A percentile compares a stretch with the other conserved stretches of the same genome.
Evolutionary conservation across 805 yeast species (phyloP).

Genomic region (Sugiyamaella americana): DNA sequence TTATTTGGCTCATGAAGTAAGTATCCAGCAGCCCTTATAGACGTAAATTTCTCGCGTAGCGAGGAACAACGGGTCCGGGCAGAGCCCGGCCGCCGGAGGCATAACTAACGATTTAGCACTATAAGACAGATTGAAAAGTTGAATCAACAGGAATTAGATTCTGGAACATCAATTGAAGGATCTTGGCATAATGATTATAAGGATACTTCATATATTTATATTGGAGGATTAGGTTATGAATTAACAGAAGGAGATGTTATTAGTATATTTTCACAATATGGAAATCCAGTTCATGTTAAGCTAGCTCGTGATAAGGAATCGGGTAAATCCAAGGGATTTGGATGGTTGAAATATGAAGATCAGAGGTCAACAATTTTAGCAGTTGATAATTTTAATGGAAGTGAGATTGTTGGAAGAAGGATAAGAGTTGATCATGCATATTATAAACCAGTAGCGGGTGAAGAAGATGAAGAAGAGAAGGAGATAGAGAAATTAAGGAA

Average conservation of each 20-base stretch:
- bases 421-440: slow-evolving; percentile 68
- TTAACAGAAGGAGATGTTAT: slow-evolving; percentile 71
- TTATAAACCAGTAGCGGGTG: slow-evolving; percentile 46
- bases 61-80: too few species aligned
- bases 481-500: slow-evolving; percentile 4
- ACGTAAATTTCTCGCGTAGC: too few species aligned
- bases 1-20: too few species aligned
- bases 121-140: slow-evolving; percentile 45
- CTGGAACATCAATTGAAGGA: slow-evolving; percentile 49
- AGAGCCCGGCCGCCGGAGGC: too few species aligned
- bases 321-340: slow-evolving; percentile 69
- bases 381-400: slow-evolving; percentile 81
- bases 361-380: slow-evolving; percentile 77
- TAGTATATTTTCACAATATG: slow-evolving; percentile 80
- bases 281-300: slow-evolving; percentile 72
- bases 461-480: slow-evolving; percentile 15
- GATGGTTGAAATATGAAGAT: slow-evolving; percentile 76
- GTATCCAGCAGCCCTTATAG: too few species aligned
- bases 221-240: slow-evolving; percentile 64
- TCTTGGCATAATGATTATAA: slow-evolving; percentile 88
- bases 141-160: slow-evolving; percentile 62
- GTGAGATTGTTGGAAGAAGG: slow-evolving; percentile 42
- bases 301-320: slow-evolving; percentile 59
- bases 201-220: slow-evolving; percentile 66
- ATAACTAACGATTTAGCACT: slow-evolving; percentile 23